Base-by-base conservation (phyloP, 257 asterid genomes). In the Solanum virginianum region DNA sequence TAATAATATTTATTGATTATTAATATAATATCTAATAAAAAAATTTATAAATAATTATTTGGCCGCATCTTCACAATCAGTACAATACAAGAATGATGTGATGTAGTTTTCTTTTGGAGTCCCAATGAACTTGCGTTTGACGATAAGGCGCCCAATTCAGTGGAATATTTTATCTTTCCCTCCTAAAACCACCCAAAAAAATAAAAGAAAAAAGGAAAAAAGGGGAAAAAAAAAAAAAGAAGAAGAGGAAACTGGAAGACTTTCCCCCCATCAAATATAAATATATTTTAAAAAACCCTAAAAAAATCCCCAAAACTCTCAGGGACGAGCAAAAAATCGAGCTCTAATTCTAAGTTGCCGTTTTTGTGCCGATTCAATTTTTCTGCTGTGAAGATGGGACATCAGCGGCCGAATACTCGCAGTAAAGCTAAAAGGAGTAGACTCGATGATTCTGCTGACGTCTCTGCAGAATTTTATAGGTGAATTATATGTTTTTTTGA, bases 361-460 rank as follows among this genome's bases (percentile, higher is more conserved):
- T 56, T 80, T 80, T 26, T 49, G 43, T 54, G 56, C 59, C 45
- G 57, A 45, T 65, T 83, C 8, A 26, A 20, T n/a, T 63, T 82
- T 82, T 32, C 26, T 43, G 45, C 36, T 16, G 80, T 83, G 59
- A 83, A 18, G 20, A 83, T 83, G 99, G 92, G 96, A 74, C 90
- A 93, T 90, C 90, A 92, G 83, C 92, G 99, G 47, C 99, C 99
- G 56, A 83, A 94, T 36, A 95, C 99, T 86, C 91, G 98, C 86
- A 93, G 98, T 88, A 96, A 95, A 88, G 92, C 91, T 81, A 96
- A 96, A 92, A 92, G 98, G 92, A 89, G 84, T 80, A 90, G 92
- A 88, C 83, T 87, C 39, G 98, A 94, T 17, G 97, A 96, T 83
- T 91, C 89, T 93, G 95, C 90, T 43, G 97, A 90, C 15, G 84